Evolutionary conservation across 2,329 filamentous ascomycete genomes (phyloP).

Genomic region (Aspergillus pseudotamarii): DNA sequence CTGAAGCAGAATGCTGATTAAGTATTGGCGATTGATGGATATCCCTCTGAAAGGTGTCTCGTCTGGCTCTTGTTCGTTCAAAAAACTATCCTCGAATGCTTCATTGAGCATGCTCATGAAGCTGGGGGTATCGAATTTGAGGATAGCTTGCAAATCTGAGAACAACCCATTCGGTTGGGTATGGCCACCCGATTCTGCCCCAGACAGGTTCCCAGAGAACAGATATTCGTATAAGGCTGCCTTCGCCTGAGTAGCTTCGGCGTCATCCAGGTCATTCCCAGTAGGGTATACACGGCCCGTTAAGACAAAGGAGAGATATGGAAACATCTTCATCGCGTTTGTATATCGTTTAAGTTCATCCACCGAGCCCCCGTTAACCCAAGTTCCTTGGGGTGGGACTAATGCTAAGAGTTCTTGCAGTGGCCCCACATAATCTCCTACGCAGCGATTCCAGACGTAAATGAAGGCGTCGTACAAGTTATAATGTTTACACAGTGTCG

Average conservation of each 20-base stretch:
- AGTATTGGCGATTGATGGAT: constrained; percentile 86
- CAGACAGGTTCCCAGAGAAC: constrained; percentile 71
- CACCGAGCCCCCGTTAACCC: constrained; percentile 50
- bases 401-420: constrained; percentile 75
- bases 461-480: constrained; percentile 92
- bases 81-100: constrained; percentile 90
- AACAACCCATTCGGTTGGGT: constrained; percentile 72
- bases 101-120: constrained; percentile 96
- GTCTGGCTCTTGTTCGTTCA: constrained; percentile 75
- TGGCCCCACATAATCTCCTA: constrained; percentile 88
- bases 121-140: constrained; percentile 86
- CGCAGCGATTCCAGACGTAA: constrained; percentile 93
- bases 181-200: constrained; percentile 12
- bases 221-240: constrained; percentile 89
- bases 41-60: constrained; percentile 58
- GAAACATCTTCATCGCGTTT: constrained; percentile 86
- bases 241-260: constrained; percentile 75
- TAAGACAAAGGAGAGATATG: constrained; percentile 88
- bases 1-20: constrained; percentile 86
- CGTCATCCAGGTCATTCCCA: constrained; percentile 72
- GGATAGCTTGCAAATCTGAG: constrained; percentile 78
- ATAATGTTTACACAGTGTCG: constrained; percentile 85
- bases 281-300: constrained; percentile 92
- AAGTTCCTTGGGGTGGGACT: constrained; percentile 26
- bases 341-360: constrained; percentile 58